Percentiles rank a stretch among this genome's conserved stretches.
These are phyloP conservation scores for Oemleria cerasiformis DNA, from an alignment of 306 rosid genomes.

Conservation along the genomic window DNA sequence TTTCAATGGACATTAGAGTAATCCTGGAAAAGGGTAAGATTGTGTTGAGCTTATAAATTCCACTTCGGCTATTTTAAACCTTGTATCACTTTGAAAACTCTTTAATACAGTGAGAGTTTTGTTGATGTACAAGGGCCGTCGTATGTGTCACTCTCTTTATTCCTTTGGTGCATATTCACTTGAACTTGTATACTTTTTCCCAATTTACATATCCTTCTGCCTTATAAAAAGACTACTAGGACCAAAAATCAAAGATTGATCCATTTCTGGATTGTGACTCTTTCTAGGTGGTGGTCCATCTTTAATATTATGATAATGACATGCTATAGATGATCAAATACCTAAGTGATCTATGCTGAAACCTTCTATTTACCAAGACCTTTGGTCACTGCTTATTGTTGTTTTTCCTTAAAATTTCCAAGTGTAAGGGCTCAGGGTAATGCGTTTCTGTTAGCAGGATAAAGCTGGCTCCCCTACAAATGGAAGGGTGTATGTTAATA, in stretches of 20 bases:
- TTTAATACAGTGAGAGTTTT: background rate
- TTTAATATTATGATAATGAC: background rate
- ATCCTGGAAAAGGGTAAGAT: slow-evolving; percentile 3
- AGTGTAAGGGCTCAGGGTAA: slow-evolving; percentile 13
- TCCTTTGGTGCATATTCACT: background rate
- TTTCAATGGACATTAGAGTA: background rate
- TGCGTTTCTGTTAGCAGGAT: slow-evolving; percentile 38
- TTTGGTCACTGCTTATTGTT: background rate
- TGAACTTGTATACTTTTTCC: background rate
- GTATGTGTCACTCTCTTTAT: background rate
- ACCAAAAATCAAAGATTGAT: too few species aligned
- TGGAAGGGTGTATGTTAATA: slow-evolving; percentile 65
- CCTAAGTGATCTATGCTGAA: slow-evolving; percentile 2
- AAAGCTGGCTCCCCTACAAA: slow-evolving; percentile 35
- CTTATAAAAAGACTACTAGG: background rate
- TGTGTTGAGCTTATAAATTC: background rate
- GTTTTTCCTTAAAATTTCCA: background rate
- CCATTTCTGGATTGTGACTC: background rate
- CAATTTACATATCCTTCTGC: background rate
- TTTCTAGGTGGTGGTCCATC: background rate
- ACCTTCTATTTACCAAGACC: slow-evolving; percentile 5
- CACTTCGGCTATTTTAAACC: background rate
- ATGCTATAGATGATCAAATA: background rate
- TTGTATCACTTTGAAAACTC: background rate
- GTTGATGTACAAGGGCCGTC: background rate